Percentiles rank a stretch among this genome's conserved stretches.
phyloP scores from a whole-genome alignment of 306 rosid genomes.

The Pueraria montana region DNA sequence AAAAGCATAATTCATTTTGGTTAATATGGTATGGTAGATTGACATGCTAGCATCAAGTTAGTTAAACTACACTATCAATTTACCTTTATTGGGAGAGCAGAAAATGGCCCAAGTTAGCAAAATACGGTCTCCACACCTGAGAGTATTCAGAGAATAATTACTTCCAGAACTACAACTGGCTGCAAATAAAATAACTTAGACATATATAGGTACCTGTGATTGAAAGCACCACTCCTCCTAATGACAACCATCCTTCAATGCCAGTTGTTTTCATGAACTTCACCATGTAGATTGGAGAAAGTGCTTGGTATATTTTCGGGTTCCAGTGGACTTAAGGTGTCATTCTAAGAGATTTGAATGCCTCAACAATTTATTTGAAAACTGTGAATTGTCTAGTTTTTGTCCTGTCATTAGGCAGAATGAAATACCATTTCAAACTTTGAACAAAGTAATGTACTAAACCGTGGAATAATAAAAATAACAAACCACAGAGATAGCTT shows the following conservation, averaged over 20 bases:
- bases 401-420: no score
- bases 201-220: conserved; percentile 65
- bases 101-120: conserved; percentile 78
- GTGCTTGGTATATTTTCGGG: conserved; percentile 59
- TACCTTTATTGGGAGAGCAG: conserved; percentile 79
- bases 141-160: conserved; percentile 41
- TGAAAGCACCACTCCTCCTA: conserved; percentile 77
- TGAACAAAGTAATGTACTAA: no score
- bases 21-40: background rate
- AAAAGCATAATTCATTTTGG: conserved; percentile 10
- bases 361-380: background rate
- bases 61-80: background rate
- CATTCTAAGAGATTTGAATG: conserved; percentile 22
- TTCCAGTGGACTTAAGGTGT: conserved; percentile 58
- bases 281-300: conserved; percentile 74
- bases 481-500: no score
- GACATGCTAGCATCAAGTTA: conserved; percentile 4
- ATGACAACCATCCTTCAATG: conserved; percentile 70
- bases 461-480: no score
- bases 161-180: conserved; percentile 40
- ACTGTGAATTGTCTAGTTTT: background rate
- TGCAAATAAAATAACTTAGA: conserved; percentile 33
- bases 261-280: conserved; percentile 67
- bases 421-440: no score
- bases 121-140: conserved; percentile 90